Evolutionary conservation across 2,329 filamentous ascomycete species (phyloP), one percentile per base, ranked within the genome.

Genomic region (Colletotrichum zoysiae): DNA sequence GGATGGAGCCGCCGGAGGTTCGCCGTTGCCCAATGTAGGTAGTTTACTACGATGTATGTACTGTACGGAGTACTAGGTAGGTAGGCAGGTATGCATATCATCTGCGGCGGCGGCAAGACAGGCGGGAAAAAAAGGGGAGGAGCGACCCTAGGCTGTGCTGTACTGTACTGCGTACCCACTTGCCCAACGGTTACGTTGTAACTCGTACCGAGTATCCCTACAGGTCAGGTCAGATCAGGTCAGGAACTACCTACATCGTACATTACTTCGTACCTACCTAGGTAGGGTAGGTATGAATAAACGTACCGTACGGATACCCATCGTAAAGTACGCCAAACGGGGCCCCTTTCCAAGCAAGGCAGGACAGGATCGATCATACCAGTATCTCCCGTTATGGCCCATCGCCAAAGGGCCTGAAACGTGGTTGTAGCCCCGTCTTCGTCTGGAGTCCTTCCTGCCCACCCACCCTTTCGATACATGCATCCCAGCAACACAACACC

Each of bases 381-480:
- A 26, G 3, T 12, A 30, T 48, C 40, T 48, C 40, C 64, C 35
- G 33, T 50, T 30, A 59, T 67, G 50, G 63, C 23, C 68, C 68
- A 62, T 70, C 57, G 9, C 48, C 42, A 64, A 26, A 64, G 48
- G 53, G 65, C 55, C 65, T 71, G 69, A 71, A 71, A 69, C 69
- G 65, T 40, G 46, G 44, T 40, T 51, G 42, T 55, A 65, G 70
- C 70, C 65, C 70, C 70, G 53, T 65, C 61, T 65, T 71, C 70
- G 59, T 72, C 65, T 70, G 70, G 70, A 72, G 65, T 72, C 55
- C 46, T 55, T 56, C 59, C 53, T 40, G 55, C 65, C 46, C 62
- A 65, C 65, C 69, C 69, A 71, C 48, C 44, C 35, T 48, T 48
- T 33, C 55, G 35, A 23, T 57, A 9, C 20, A 23, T 57, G 5